These are phyloP conservation scores for Solanum raphanifolium DNA, from an alignment of 257 asterid species.

Conservation along the genomic window DNA sequence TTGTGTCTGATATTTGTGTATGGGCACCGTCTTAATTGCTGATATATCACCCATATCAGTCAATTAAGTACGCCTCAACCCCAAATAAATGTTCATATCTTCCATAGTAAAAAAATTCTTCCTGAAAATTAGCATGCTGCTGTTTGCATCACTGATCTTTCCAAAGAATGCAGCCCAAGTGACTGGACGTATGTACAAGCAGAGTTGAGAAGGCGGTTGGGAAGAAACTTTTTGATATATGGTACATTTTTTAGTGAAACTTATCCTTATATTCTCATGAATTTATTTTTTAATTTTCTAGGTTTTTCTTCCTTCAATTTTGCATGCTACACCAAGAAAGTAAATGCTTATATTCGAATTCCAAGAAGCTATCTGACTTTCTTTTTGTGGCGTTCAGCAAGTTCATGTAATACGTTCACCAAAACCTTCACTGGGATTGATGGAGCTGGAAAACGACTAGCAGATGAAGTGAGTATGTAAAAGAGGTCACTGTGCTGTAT, in stretches of 20 bases:
- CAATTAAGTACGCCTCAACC: not conserved
- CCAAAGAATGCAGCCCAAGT: conserved; percentile 56
- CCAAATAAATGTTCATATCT: not conserved
- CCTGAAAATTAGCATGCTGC: not conserved
- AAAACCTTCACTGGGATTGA: conserved; percentile 92
- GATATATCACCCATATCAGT: not conserved
- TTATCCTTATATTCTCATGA: not conserved
- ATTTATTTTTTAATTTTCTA: not conserved
- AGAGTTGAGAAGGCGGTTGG: conserved; percentile 73
- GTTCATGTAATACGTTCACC: conserved; percentile 75
- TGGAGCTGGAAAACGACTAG: conserved; percentile 87
- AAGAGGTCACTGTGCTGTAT: not conserved
- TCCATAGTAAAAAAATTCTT: not conserved
- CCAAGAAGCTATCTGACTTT: not conserved
- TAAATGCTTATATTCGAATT: not conserved
- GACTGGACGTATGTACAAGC: conserved; percentile 89
- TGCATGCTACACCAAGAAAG: not conserved
- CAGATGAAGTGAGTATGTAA: conserved; percentile 78
- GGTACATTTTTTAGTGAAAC: conserved; percentile 26
- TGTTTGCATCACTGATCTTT: conserved; percentile 13
- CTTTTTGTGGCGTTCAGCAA: conserved; percentile 42
- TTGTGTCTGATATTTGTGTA: not conserved
- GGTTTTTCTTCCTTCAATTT: not conserved
- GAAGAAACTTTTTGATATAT: conserved; percentile 54
- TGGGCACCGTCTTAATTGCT: not conserved